Evolutionary conservation across 495 filamentous ascomycete genomes (phyloP).

Genomic region (Neurospora africana): DNA sequence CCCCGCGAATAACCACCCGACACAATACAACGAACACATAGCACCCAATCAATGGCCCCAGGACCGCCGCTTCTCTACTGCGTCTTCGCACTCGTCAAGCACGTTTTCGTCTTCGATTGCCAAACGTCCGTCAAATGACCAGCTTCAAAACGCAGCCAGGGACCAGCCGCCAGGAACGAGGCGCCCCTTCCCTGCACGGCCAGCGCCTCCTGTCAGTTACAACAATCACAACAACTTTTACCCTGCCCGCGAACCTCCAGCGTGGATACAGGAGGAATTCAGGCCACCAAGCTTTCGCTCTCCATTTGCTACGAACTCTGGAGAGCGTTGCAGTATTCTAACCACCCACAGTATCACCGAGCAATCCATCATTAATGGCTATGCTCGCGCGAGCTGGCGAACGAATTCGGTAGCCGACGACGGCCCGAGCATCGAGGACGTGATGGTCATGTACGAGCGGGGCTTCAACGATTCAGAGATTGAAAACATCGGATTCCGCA

Average conservation of each 20-base stretch:
- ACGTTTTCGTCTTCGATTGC: slow-evolving; percentile 29
- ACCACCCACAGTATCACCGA: slow-evolving; percentile 64
- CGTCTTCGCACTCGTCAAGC: slow-evolving; percentile 36
- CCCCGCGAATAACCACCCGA: slow-evolving; percentile 11
- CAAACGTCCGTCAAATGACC: slow-evolving; percentile 23
- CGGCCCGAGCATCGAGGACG: slow-evolving; percentile 80
- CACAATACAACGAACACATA: slow-evolving; percentile 6
- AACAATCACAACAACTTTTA: not conserved
- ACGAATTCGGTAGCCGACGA: slow-evolving; percentile 50
- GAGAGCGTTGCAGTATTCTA: slow-evolving; percentile 66
- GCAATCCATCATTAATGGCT: slow-evolving; percentile 37
- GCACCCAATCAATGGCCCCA: slow-evolving; percentile 23
- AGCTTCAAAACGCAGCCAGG: slow-evolving; percentile 13
- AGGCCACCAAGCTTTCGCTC: not conserved
- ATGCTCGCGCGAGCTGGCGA: slow-evolving; percentile 39
- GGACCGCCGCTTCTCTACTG: slow-evolving; percentile 32
- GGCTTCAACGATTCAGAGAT: slow-evolving; percentile 57
- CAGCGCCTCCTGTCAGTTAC: not conserved
- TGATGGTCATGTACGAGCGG: slow-evolving; percentile 84
- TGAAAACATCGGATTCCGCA: slow-evolving; percentile 22
- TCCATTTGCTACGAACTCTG: slow-evolving; percentile 1
- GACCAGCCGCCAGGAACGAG: not conserved
- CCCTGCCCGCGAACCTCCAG: not conserved
- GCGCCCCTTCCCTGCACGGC: not conserved
- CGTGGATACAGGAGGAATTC: not conserved